These are phyloP conservation scores for Sporothrix euskadiensis DNA, from an alignment of 2,329 filamentous ascomycete genomes.

Conservation along the genomic window DNA sequence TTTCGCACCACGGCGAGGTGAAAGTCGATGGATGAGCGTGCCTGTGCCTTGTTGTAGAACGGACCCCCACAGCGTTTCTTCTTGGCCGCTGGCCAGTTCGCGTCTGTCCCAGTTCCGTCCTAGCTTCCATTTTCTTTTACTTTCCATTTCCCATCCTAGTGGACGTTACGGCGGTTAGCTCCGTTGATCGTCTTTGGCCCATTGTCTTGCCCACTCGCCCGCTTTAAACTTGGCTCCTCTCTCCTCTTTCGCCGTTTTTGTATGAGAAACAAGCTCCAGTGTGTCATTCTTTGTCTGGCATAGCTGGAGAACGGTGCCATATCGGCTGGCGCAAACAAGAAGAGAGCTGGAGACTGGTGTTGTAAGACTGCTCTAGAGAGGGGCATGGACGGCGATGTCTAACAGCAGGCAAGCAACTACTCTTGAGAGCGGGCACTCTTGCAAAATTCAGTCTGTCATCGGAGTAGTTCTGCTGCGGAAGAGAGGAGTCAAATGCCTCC, in stretches of 20 bases:
- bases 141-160: neutral
- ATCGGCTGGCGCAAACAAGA: neutral
- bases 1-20: no score
- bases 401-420: neutral
- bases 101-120: neutral
- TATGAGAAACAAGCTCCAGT: neutral
- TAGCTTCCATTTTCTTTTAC: neutral
- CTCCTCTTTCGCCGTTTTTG: neutral
- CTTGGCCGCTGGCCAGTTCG: neutral
- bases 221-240: neutral
- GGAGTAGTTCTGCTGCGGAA: neutral
- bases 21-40: no score
- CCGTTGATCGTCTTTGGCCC: neutral
- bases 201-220: neutral
- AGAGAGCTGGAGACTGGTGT: neutral
- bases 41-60: no score
- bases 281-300: conserved; percentile 10
- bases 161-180: neutral
- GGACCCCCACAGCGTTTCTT: neutral
- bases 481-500: neutral
- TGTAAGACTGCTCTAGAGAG: neutral
- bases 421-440: neutral
- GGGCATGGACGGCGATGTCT: neutral
- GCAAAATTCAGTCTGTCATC: neutral
- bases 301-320: conserved; percentile 1